Evolutionary conservation across 2,329 filamentous ascomycete species (phyloP).

Genomic region (Neonectria punicea): DNA sequence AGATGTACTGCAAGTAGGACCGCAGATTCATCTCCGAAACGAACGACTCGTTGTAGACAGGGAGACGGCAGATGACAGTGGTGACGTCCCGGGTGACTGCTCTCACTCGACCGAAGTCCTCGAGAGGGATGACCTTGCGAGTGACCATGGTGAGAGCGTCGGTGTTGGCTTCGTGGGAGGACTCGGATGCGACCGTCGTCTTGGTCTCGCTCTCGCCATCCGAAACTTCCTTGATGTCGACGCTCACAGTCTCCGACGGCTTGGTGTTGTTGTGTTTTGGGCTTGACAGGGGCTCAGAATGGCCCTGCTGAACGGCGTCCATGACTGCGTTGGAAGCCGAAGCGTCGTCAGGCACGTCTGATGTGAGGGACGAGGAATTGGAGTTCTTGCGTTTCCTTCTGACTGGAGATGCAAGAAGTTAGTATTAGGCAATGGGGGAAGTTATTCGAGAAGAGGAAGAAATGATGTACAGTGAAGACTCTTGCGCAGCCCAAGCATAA

Average conservation of each 20-base stretch:
- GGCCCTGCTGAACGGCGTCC: conserved; percentile 9
- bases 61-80: conserved; percentile 30
- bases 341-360: conserved; percentile 6
- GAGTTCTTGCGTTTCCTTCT: conserved; percentile 20
- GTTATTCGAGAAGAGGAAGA: background rate
- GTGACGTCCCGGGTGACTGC: conserved; percentile 32
- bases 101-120: conserved; percentile 28
- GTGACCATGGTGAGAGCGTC: conserved; percentile 17
- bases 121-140: background rate
- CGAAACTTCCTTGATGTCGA: conserved; percentile 6
- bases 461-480: conserved; percentile 9
- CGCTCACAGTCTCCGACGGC: background rate
- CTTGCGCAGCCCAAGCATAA: conserved; percentile 18
- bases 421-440: background rate
- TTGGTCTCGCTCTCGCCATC: conserved; percentile 17
- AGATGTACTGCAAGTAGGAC: conserved; percentile 50
- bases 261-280: conserved; percentile 1
- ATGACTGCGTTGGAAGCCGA: conserved; percentile 4
- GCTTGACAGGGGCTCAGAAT: background rate
- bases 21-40: conserved; percentile 35
- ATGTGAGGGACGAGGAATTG: conserved; percentile 8
- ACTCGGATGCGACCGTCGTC: conserved; percentile 4
- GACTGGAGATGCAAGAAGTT: background rate
- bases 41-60: conserved; percentile 36
- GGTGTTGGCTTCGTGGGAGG: background rate